Percentiles rank a stretch among this genome's conserved stretches.
Conservation (phyloP, 352 stramenopile genomes). For the Saprolegnia diclina region DNA sequence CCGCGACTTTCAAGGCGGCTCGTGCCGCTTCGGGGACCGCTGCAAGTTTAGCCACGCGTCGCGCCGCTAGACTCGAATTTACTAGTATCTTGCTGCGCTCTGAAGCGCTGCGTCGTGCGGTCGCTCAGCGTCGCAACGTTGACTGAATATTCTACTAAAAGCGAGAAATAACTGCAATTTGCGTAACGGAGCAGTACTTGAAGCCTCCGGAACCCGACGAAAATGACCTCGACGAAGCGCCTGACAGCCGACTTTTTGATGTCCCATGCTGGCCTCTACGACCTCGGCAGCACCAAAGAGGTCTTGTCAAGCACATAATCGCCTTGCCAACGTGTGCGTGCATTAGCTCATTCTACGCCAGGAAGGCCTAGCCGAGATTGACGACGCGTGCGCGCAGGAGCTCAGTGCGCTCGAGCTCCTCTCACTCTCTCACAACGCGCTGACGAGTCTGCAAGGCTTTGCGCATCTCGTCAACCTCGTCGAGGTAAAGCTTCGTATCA, state of each 20-base stretch:
- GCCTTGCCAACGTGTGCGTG: not conserved
- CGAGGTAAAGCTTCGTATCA: conserved; percentile 37
- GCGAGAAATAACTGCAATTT: no score
- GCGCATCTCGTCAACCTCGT: conserved; percentile 65
- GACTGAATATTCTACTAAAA: no score
- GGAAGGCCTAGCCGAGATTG: conserved; percentile 37
- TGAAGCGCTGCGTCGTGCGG: not conserved
- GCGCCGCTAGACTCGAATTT: not conserved
- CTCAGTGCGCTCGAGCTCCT: conserved; percentile 63
- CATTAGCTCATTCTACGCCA: conserved; percentile 73
- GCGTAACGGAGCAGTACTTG: no score
- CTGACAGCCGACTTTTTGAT: conserved; percentile 43
- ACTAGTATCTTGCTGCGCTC: not conserved
- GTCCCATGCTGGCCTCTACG: conserved; percentile 50
- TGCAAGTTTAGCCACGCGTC: conserved; percentile 9
- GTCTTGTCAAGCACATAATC: conserved; percentile 27
- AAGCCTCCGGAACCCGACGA: no score
- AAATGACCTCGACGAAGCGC: no score
- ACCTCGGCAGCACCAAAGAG: conserved; percentile 58
- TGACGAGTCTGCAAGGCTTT: conserved; percentile 55
- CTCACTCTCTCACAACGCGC: conserved; percentile 75
- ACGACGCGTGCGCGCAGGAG: conserved; percentile 50
- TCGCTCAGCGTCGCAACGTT: no score
- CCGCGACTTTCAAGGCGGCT: conserved; percentile 16
- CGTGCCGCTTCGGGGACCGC: conserved; percentile 20